Evolutionary conservation across 2,329 filamentous ascomycete genomes (phyloP), one percentile per base, ranked within the genome.

Genomic region (Hymenoscyphus albidus): DNA sequence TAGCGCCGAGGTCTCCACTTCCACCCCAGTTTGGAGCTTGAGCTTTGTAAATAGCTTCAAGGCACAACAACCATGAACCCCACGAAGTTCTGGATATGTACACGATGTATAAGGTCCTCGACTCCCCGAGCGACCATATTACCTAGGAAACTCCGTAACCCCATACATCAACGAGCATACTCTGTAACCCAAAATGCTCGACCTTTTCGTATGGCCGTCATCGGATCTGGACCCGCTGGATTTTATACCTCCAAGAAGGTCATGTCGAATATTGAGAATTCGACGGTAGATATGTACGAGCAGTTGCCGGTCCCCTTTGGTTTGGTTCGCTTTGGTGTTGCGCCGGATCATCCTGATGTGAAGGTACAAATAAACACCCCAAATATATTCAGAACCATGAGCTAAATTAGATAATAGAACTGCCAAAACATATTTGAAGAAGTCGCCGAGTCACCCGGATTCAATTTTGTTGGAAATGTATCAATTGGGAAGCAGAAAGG

Each of bases 341-440:
- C 95, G n/a, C 95, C 95, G 5, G 95, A 99, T 76, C 95, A 99
- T 78, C 94, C 95, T 0, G 94, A 99, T 79, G 95, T 99, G 70
- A 99, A 99, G 86, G 92, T 95, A 65, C 54, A 22, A 6, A 35
- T 27, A 13, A 16, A 27, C 13, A 35, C 27, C 59, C 59, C 16
- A n/a, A 22, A 14, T 48, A 2, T 27, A 4, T 14, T 13, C n/a
- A 18, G 27, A 62, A 32, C 3, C n/a, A 31, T 31, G 3, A 32
- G n/a, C 57, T 14, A 62, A 18, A 58, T 35, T 31, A 14, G 3
- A 31, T 32, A 35, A 18, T 74, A 96, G 92, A 98, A 97, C 75
- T 98, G 94, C 76, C 89, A 96, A 80, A 92, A 95, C 14, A 97
- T 92, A 72, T 97, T 99, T 72, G 87, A 90, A 68, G 90, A 97